A percentile compares a stretch with the other conserved stretches of the same genome.
These are phyloP conservation scores for Neurospora sp. DNA, from an alignment of 495 filamentous ascomycete species.

Conservation along the genomic window DNA sequence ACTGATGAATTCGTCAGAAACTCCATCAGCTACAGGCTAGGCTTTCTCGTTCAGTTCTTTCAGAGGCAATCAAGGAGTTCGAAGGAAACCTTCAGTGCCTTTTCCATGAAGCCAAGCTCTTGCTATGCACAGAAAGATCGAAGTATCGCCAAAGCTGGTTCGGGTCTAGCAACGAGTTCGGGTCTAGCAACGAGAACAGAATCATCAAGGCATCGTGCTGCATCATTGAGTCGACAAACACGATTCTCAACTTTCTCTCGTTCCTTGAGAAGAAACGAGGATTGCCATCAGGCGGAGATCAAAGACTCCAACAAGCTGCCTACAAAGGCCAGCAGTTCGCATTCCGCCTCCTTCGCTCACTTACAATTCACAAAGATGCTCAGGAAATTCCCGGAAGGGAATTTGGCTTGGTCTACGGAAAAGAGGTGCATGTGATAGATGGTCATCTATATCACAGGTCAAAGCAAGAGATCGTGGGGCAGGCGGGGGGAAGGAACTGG, in stretches of 20 bases:
- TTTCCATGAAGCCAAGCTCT: slow-evolving; percentile 1
- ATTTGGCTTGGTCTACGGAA: slow-evolving; percentile 1
- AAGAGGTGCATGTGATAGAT: slow-evolving; percentile 2
- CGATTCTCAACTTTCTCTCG: slow-evolving; percentile 5
- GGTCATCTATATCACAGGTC: slow-evolving; percentile 3
- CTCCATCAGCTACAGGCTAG: too few species aligned
- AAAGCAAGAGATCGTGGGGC: not conserved
- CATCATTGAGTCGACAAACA: slow-evolving; percentile 5
- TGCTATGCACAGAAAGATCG: slow-evolving; percentile 1
- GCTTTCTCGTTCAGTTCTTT: not conserved
- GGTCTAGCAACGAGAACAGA: not conserved
- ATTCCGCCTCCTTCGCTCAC: not conserved
- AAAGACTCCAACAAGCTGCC: slow-evolving; percentile 4
- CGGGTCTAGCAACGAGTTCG: not conserved
- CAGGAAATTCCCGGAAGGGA: slow-evolving; percentile 7
- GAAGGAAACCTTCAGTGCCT: slow-evolving; percentile 5
- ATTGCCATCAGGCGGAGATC: slow-evolving; percentile 6
- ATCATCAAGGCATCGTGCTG: slow-evolving; percentile 4
- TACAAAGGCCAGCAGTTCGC: slow-evolving; percentile 4
- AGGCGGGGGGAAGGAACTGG: not conserved
- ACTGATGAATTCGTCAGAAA: not conserved
- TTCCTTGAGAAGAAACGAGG: slow-evolving; percentile 2
- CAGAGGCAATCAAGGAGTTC: slow-evolving; percentile 5
- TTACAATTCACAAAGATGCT: slow-evolving; percentile 4
- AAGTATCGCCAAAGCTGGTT: not conserved